phyloP scores from a whole-genome alignment of 2,329 filamentous ascomycete species.

The Pseudocercospora cruenta region DNA sequence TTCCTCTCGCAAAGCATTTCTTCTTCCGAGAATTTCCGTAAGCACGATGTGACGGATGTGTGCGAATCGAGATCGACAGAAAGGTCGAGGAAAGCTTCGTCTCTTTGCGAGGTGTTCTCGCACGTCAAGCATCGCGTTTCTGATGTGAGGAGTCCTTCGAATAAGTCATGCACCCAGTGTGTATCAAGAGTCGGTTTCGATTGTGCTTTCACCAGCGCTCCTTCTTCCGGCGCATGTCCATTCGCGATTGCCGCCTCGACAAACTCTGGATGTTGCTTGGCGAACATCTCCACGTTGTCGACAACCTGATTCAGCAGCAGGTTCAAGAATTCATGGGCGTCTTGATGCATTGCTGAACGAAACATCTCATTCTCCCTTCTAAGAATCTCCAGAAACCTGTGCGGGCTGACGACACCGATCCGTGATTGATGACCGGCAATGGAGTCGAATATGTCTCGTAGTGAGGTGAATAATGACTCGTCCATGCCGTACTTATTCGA shows the following conservation, averaged over 20 bases:
- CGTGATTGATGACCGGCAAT: slow-evolving; percentile 79
- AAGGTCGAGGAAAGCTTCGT: slow-evolving; percentile 93
- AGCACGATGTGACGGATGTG: slow-evolving; percentile 91
- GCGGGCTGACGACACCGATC: slow-evolving; percentile 87
- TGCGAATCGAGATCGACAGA: slow-evolving; percentile 96
- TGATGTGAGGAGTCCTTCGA: slow-evolving; percentile 91
- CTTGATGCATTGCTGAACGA: slow-evolving; percentile 94
- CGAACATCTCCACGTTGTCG: slow-evolving; percentile 87
- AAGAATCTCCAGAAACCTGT: slow-evolving; percentile 90
- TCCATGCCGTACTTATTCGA: slow-evolving; percentile 83
- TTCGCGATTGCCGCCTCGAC: slow-evolving; percentile 28
- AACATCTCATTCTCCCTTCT: slow-evolving; percentile 97
- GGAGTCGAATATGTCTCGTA: slow-evolving; percentile 95
- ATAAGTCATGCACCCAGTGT: slow-evolving; percentile 94
- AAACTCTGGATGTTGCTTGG: slow-evolving; percentile 61
- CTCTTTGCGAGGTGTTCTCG: slow-evolving; percentile 90
- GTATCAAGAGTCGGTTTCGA: slow-evolving; percentile 39
- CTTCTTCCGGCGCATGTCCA: slow-evolving; percentile 30
- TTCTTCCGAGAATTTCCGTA: slow-evolving; percentile 94
- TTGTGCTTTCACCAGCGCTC: slow-evolving; percentile 21
- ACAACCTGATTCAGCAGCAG: slow-evolving; percentile 95
- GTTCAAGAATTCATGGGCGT: slow-evolving; percentile 96
- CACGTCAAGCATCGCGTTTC: slow-evolving; percentile 96
- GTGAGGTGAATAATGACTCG: slow-evolving; percentile 88
- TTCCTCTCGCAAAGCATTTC: slow-evolving; percentile 98